Evolutionary conservation across 345 rosid genomes (phyloP).

Genomic region (Euphorbia pulcherrima): DNA sequence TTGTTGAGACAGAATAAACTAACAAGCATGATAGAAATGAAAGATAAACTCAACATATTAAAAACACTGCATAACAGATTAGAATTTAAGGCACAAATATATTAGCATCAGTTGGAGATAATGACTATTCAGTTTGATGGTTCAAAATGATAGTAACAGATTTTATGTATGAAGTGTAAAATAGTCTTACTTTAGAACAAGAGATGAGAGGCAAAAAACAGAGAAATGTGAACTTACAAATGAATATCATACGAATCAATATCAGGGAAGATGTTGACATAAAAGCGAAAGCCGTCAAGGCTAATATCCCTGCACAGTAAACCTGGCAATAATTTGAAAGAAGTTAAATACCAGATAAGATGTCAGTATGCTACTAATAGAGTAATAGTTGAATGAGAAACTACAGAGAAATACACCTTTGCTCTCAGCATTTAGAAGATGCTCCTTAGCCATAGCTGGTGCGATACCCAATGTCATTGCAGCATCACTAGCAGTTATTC

Average conservation of each 20-base stretch:
- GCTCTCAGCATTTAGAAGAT: conserved; percentile 83
- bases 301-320: conserved; percentile 85
- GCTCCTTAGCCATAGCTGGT: conserved; percentile 99
- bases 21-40: neutral
- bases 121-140: neutral
- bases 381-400: conserved; percentile 14
- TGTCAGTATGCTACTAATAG: too few species aligned
- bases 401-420: conserved; percentile 45
- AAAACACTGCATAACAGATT: neutral
- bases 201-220: neutral
- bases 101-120: neutral
- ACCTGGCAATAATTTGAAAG: conserved; percentile 44
- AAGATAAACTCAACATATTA: neutral
- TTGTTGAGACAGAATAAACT: neutral
- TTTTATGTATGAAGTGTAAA: neutral
- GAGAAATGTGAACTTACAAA: conserved; percentile 39
- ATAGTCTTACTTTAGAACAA: neutral
- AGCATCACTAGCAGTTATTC: conserved; percentile 88
- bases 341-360: conserved; percentile 2
- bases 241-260: conserved; percentile 45
- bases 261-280: conserved; percentile 69
- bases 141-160: neutral
- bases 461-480: conserved; percentile 87
- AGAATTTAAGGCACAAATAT: neutral
- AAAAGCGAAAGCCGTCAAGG: conserved; percentile 82